These are phyloP conservation scores for Thalassiosira mediterranea DNA, from an alignment of 352 stramenopile genomes.

Conservation along the genomic window DNA sequence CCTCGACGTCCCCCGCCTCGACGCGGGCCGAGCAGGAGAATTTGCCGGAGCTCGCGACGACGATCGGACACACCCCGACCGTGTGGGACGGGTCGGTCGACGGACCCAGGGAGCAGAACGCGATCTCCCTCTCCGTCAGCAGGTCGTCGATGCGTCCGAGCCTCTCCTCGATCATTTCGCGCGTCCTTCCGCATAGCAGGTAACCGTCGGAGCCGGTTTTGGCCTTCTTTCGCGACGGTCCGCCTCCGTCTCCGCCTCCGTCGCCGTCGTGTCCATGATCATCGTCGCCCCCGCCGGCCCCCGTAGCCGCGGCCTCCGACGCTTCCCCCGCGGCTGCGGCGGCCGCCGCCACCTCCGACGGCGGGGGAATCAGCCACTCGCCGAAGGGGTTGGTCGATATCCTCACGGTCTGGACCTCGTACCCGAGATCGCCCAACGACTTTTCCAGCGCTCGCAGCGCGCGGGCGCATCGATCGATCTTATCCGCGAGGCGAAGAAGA, in stretches of 20 bases:
- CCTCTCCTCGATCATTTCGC: slow-evolving; percentile 15
- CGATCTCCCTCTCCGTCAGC: slow-evolving; percentile 50
- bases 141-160: slow-evolving; percentile 53
- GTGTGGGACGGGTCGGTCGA: slow-evolving; percentile 39
- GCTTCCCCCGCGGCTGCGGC: no score
- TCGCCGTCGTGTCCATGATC: no score
- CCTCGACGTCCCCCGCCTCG: slow-evolving; percentile 35
- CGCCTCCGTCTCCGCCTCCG: no score
- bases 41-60: slow-evolving; percentile 33
- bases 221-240: no score
- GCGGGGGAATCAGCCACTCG: slow-evolving; percentile 56
- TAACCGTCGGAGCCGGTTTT: no score
- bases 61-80: slow-evolving; percentile 52
- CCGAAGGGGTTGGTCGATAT: slow-evolving; percentile 80
- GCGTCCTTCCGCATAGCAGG: no score
- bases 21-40: slow-evolving; percentile 71
- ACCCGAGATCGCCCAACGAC: slow-evolving; percentile 39
- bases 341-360: slow-evolving; percentile 1
- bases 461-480: slow-evolving; percentile 32
- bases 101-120: slow-evolving; percentile 69
- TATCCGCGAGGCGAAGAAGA: slow-evolving; percentile 1
- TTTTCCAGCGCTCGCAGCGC: slow-evolving; percentile 24
- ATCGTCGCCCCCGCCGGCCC: no score
- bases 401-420: slow-evolving; percentile 72
- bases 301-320: no score